Evolutionary conservation across 805 yeast genomes (phyloP), one percentile per base, ranked within the genome.

Genomic region (Isabelozyma heimii): DNA sequence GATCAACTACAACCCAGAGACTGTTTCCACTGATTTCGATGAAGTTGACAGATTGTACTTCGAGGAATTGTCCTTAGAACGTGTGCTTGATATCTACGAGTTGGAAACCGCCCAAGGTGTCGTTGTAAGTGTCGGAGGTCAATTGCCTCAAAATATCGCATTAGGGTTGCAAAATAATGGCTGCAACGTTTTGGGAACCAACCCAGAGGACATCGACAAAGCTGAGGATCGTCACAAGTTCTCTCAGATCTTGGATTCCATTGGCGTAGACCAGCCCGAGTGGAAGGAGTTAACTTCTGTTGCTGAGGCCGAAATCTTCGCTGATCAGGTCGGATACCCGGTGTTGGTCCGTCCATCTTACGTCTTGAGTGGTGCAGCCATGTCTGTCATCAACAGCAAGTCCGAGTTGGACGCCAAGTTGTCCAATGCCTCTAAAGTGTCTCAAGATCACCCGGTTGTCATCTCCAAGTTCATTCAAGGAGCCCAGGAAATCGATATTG

Each of bases 221-320:
- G 99, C 99, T 53, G 99, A 92, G 77, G 96, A 94, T 73, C 90
- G 99, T 77, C 97, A 92, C 77, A 94, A 92, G 76, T 92, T 92
- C 75, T 91, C 97, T 16, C 85, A 90, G 46, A 92, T 92, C 62
- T 80, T 94, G 65, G 98, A 92, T 70, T 84, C 94, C 42, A 90
- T 94, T 65, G 86, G 86, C 37, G 88, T 92, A 60, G 98, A 91
- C 71, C 99, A 92, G 78, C 99, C 99, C 40, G 88, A 88, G 55
- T 92, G 99, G 99, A 89, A 90, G 70, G 98, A 94, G 76, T 81
- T 92, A 60, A 84, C 95, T 35, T 87, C 96, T 39, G 72, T 91
- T 43, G 85, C 74, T 40, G 97, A 87, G 53, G 99, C 99, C 51
- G 87, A 85, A 66, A 70, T 65, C 15, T 92, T 92, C 70, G 97